These are phyloP conservation scores for Solanum aculeatissimum DNA, from an alignment of 305 asterid genomes.

Conservation along the genomic window DNA sequence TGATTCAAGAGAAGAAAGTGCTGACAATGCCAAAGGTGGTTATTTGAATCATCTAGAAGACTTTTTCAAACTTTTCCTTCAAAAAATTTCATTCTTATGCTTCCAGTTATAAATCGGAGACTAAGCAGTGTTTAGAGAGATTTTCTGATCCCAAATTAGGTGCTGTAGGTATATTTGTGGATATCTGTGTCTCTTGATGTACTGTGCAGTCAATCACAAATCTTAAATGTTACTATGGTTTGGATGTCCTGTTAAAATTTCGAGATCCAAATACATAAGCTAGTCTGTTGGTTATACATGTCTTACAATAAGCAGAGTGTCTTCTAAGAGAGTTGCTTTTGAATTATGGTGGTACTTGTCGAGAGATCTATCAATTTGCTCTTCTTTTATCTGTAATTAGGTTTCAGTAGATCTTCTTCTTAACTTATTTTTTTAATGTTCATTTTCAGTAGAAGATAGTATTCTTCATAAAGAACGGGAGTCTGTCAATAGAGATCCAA, in stretches of 20 bases:
- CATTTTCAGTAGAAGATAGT: slow-evolving; percentile 35
- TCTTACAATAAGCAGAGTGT: background rate
- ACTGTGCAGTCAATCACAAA: background rate
- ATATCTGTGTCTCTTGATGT: background rate
- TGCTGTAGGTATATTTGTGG: slow-evolving; percentile 26
- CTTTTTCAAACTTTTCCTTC: slow-evolving; percentile 17
- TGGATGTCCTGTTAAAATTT: background rate
- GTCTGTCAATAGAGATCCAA: slow-evolving; percentile 28
- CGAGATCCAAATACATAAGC: background rate
- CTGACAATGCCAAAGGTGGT: slow-evolving; percentile 26
- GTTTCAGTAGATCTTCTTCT: background rate
- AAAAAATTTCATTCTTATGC: slow-evolving; percentile 13
- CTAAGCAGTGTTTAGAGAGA: slow-evolving; percentile 17
- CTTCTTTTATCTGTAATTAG: background rate
- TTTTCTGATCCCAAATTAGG: slow-evolving; percentile 23
- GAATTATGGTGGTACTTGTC: slow-evolving; percentile 16
- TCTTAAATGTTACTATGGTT: background rate
- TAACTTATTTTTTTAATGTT: slow-evolving; percentile 1
- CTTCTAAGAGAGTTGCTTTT: background rate
- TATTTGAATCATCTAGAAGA: slow-evolving; percentile 23
- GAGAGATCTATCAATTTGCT: background rate
- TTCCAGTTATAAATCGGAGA: slow-evolving; percentile 24
- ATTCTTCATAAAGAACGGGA: slow-evolving; percentile 19
- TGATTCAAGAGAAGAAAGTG: slow-evolving; percentile 35
- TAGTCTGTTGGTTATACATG: background rate